Conservation (phyloP, 164 flowering plant genomes). For the Chloranthus sessilifolius region DNA sequence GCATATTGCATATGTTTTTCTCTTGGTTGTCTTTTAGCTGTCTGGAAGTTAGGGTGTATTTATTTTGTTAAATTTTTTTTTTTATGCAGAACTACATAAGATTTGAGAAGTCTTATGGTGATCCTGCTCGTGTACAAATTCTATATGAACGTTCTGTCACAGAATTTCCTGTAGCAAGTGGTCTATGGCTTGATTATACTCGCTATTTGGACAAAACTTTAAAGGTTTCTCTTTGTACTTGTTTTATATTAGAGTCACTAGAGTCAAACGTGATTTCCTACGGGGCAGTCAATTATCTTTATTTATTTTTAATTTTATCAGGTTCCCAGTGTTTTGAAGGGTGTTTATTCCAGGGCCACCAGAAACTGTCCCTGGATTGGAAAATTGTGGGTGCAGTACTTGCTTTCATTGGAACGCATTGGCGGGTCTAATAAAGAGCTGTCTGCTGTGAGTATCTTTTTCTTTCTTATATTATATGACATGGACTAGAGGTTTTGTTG, state of each 20-base stretch:
- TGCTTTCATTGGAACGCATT: slow-evolving; percentile 72
- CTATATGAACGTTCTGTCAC: slow-evolving; percentile 89
- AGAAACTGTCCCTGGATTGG: slow-evolving; percentile 89
- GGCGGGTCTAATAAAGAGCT: slow-evolving; percentile 64
- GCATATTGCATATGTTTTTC: no score
- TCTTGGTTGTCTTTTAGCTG: not conserved
- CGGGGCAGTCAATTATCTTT: not conserved
- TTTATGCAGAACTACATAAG: slow-evolving; percentile 68
- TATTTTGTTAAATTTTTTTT: slow-evolving; percentile 1
- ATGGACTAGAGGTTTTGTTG: not conserved
- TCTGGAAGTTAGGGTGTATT: not conserved
- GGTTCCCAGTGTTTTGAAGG: slow-evolving; percentile 52
- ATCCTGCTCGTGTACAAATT: slow-evolving; percentile 78
- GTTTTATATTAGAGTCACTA: not conserved
- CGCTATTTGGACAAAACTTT: slow-evolving; percentile 70
- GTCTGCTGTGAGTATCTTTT: slow-evolving; percentile 46
- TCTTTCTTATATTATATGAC: slow-evolving; percentile 1
- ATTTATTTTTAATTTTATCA: slow-evolving; percentile 20
- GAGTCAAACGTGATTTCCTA: not conserved
- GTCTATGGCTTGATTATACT: slow-evolving; percentile 86
- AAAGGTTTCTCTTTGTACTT: slow-evolving; percentile 50
- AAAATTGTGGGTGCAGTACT: slow-evolving; percentile 76
- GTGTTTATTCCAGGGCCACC: slow-evolving; percentile 68
- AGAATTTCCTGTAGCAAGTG: slow-evolving; percentile 74
- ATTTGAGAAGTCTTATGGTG: slow-evolving; percentile 58